Evolutionary conservation across 163 green algal genomes (phyloP).

Genomic region (Prototheca wickerhamii): DNA sequence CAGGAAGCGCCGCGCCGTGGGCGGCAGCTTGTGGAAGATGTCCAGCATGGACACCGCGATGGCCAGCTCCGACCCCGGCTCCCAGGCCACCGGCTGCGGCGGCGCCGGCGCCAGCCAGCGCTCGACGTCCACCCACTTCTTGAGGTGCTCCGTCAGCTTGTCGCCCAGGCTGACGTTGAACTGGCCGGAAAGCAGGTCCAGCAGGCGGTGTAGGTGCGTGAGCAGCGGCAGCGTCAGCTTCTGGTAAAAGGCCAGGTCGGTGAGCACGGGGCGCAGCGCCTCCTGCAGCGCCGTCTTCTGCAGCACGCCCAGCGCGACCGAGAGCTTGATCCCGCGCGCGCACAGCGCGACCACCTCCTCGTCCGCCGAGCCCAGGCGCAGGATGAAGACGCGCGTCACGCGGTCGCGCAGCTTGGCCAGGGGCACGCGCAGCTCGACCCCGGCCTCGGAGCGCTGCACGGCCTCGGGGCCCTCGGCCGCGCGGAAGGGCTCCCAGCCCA

Average conservation of each 20-base stretch:
- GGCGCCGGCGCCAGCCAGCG: conserved; percentile 12
- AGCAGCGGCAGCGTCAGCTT: conserved; percentile 77
- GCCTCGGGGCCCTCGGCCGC: neutral
- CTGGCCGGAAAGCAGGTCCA: conserved; percentile 69
- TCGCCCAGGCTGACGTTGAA: conserved; percentile 92
- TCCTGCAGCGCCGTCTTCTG: conserved; percentile 73
- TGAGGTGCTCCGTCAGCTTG: conserved; percentile 88
- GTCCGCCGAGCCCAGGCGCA: conserved; percentile 35
- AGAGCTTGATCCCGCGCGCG: conserved; percentile 21
- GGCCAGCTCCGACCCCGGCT: conserved; percentile 47
- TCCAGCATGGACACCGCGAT: conserved; percentile 82
- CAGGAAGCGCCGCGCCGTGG: conserved; percentile 69
- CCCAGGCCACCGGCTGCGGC: conserved; percentile 31
- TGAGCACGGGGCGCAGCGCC: conserved; percentile 77
- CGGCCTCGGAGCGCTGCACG: neutral
- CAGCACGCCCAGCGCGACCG: conserved; percentile 46
- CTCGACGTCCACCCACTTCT: conserved; percentile 75
- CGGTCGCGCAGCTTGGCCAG: conserved; percentile 5
- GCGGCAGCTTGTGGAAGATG: conserved; percentile 89
- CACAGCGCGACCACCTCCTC: conserved; percentile 22
- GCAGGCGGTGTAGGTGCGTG: conserved; percentile 42
- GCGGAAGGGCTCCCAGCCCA: conserved; percentile 64
- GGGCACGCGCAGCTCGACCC: neutral
- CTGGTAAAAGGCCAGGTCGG: conserved; percentile 71
- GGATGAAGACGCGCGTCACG: conserved; percentile 56